Percentiles rank a stretch among this genome's conserved stretches.
phyloP scores from a whole-genome alignment of 2,329 filamentous ascomycete species.

The Sarocladium brachiariae region DNA sequence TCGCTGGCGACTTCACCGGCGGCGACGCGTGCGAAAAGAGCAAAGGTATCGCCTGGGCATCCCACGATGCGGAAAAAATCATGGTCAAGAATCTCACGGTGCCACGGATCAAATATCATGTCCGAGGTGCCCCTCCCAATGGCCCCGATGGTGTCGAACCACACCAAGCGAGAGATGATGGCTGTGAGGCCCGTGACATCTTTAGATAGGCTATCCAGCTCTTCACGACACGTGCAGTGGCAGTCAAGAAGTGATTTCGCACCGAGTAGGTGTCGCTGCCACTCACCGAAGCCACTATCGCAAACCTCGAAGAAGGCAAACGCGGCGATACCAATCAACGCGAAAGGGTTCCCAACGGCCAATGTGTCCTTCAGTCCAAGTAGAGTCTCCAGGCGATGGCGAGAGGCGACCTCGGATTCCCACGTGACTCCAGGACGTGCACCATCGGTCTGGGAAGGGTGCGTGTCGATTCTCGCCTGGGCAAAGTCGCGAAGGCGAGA shows the following conservation, averaged over 20 bases:
- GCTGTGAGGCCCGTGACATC: constrained; percentile 29
- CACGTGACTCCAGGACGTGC: background rate
- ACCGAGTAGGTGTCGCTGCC: constrained; percentile 32
- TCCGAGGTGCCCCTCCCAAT: constrained; percentile 15
- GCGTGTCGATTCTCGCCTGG: background rate
- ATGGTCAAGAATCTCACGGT: constrained; percentile 26
- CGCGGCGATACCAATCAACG: constrained; percentile 34
- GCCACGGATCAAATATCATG: constrained; percentile 34
- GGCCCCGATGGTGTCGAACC: constrained; percentile 32
- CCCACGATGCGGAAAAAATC: constrained; percentile 30
- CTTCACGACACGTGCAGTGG: constrained; percentile 26
- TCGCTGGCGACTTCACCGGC: background rate
- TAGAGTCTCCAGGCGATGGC: constrained; percentile 26
- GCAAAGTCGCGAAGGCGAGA: background rate
- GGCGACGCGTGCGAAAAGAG: constrained; percentile 27
- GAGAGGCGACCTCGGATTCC: background rate
- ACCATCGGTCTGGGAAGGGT: background rate
- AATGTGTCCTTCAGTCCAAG: constrained; percentile 31
- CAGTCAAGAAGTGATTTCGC: constrained; percentile 32
- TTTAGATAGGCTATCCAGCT: constrained; percentile 26
- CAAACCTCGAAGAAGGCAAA: constrained; percentile 38
- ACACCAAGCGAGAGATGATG: constrained; percentile 31
- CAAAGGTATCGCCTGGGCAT: constrained; percentile 29
- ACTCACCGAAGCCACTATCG: constrained; percentile 31
- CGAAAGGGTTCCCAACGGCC: constrained; percentile 31